Base-by-base conservation (phyloP, 2,329 filamentous ascomycete genomes). In the Ustilaginoidea virens region DNA sequence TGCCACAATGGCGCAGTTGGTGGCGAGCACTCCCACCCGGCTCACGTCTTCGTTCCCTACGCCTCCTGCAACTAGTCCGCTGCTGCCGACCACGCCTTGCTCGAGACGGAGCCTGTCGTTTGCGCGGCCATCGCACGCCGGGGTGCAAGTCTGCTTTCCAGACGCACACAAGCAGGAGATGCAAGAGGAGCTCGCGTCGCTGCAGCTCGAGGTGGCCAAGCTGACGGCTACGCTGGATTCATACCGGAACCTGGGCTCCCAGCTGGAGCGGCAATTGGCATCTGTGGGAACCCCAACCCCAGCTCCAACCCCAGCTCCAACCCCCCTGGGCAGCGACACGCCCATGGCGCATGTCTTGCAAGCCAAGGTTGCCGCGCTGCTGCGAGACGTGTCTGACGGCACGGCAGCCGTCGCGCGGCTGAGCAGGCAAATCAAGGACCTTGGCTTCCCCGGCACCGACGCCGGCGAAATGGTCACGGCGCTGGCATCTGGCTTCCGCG, bases 21-120 rank as follows among this genome's bases (percentile, higher is more conserved):
- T 55, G 6, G 61, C 59, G 39, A 63, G 67, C 43, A 72, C 67
- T 3, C 67, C 67, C 58, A 12, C 13, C 12, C 2, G 42, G 51
- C 11, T 44, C 48, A 23, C 44, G 25, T 43, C 48, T n/a, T 68
- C 64, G 0, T 69, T 71, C 36, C 60, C 61, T 4, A 68, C 66
- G 1, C 68, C 68, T 0, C 68, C 68, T 1, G 56, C 60, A 3
- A 72, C 68, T 0, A 72, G 67, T 23, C 62, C 63, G 1, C 38
- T 49, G 0, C 34, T 49, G 0, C 45, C 37, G 34, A 33, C 42
- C 0, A 59, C 60, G 2, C 63, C 64, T 0, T 53, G 43, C 23
- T 56, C 23, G 10, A 19, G 13, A 16, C 11, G 4, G 17, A 12
- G 17, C 17, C 21, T 20, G 3, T 7, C 19, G 19, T 34, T 23